Evolutionary conservation across 371 early-diverging fungal genomes (phyloP).

Genomic region (Mortierella sp.): DNA sequence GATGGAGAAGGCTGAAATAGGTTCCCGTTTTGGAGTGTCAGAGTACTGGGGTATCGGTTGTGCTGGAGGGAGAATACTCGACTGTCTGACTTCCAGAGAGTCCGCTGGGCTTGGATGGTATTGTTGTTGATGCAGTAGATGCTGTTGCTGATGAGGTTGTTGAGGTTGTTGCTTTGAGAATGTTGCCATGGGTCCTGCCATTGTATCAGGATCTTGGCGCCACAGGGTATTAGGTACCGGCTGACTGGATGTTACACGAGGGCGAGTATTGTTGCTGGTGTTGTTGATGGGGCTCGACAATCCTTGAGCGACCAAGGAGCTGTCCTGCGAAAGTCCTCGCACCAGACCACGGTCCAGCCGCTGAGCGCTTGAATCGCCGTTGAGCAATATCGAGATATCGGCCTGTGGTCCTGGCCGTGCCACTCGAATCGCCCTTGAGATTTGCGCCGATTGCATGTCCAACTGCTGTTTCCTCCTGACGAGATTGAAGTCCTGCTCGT

Average conservation of each 20-base stretch:
- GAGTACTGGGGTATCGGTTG: constrained; percentile 11
- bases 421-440: constrained; percentile 45
- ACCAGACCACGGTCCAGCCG: neutral
- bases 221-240: constrained; percentile 1
- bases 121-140: constrained; percentile 13
- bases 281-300: neutral
- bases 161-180: constrained; percentile 11
- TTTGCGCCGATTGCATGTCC: constrained; percentile 31
- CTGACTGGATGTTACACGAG: constrained; percentile 7
- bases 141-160: neutral
- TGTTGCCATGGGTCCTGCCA: neutral
- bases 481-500: constrained; percentile 5
- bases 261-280: neutral
- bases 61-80: neutral
- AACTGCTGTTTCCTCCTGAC: constrained; percentile 32
- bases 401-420: constrained; percentile 38
- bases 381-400: constrained; percentile 17
- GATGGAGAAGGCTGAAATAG: neutral
- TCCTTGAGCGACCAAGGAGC: neutral
- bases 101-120: neutral
- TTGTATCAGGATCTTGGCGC: neutral
- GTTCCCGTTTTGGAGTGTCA: constrained; percentile 1
- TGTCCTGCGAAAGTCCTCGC: neutral
- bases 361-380: neutral
- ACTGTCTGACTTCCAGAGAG: neutral